phyloP scores from a whole-genome alignment of 176 grass and related monocot species.

The Pharus latifolius region DNA sequence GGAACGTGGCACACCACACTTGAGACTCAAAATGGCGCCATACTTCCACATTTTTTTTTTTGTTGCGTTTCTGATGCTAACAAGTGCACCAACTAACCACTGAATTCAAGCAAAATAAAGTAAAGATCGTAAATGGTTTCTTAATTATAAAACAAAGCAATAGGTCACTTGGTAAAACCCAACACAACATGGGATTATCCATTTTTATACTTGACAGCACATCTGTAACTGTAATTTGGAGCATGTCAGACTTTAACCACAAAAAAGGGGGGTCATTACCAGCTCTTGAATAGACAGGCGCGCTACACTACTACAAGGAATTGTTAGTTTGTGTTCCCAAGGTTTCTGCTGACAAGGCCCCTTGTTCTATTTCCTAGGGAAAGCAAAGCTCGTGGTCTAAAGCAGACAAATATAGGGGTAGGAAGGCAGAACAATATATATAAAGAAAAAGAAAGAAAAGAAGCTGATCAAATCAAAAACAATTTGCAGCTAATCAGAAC shows the following conservation, averaged over 20 bases:
- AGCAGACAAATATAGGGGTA: conserved; percentile 76
- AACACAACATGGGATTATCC: not conserved
- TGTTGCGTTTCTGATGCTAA: too few species aligned
- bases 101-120: too few species aligned
- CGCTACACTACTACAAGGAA: conserved; percentile 14
- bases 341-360: conserved; percentile 31
- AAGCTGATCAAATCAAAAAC: too few species aligned
- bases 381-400: conserved; percentile 49
- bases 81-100: too few species aligned
- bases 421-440: conserved; percentile 5
- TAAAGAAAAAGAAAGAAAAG: conserved; percentile 6
- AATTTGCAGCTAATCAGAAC: conserved; percentile 18
- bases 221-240: not conserved
- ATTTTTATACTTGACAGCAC: not conserved
- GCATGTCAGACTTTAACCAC: too few species aligned
- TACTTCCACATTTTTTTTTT: too few species aligned
- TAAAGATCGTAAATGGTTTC: too few species aligned
- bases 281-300: conserved; percentile 3
- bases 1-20: too few species aligned
- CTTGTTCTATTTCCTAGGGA: conserved; percentile 29
- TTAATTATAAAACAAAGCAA: too few species aligned
- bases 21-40: too few species aligned
- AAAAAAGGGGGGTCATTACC: too few species aligned
- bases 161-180: conserved; percentile 9
- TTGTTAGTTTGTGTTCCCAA: conserved; percentile 52